phyloP scores from a whole-genome alignment of 2,329 filamentous ascomycete species.

The Botryotinia calthae region DNA sequence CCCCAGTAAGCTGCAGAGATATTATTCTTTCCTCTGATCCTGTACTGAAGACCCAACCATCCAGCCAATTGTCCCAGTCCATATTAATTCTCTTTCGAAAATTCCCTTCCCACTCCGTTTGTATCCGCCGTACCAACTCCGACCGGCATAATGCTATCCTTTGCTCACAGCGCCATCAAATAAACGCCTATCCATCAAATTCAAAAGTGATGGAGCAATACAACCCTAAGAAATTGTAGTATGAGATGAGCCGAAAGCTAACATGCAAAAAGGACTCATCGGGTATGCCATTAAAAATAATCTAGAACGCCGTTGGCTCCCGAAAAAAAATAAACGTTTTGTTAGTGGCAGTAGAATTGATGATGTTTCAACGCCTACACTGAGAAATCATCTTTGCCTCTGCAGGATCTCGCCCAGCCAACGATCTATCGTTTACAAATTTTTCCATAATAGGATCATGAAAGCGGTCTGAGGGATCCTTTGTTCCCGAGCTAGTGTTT shows the following conservation, averaged over 20 bases:
- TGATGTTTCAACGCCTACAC: background rate
- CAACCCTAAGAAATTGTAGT: background rate
- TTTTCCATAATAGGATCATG: background rate
- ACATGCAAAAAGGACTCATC: constrained; percentile 5
- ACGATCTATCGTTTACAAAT: background rate
- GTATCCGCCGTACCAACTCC: background rate
- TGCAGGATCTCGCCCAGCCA: constrained; percentile 3
- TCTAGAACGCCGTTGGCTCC: background rate
- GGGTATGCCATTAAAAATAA: constrained; percentile 7
- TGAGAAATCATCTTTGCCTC: constrained; percentile 4
- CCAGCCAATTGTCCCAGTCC: background rate
- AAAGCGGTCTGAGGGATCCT: background rate
- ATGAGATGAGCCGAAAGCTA: background rate
- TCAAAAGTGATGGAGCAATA: background rate
- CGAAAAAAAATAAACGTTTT: background rate
- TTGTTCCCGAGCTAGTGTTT: background rate
- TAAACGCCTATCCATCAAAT: background rate
- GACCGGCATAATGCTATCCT: background rate
- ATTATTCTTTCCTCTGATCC: background rate
- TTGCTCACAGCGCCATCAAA: background rate
- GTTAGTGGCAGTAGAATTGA: background rate
- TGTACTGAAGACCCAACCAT: background rate
- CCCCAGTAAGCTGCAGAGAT: background rate
- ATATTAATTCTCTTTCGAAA: background rate
- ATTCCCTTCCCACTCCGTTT: background rate